Evolutionary conservation across 768 basidiomycete genomes (phyloP), one percentile per base, ranked within the genome.

Genomic region (Paxillus rubicundulus): DNA sequence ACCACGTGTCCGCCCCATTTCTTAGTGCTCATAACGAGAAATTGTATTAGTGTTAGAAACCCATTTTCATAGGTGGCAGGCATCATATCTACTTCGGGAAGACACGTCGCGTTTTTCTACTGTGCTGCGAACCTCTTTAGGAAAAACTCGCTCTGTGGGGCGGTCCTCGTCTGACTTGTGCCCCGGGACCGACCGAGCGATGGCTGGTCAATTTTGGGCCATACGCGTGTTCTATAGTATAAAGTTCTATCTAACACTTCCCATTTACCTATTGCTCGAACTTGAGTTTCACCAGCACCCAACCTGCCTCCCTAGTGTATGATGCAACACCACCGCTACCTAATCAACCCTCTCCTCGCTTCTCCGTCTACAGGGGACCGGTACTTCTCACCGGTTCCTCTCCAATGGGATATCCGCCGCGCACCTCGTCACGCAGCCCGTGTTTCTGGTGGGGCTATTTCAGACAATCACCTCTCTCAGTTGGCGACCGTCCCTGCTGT

Each of bases 401-500:
- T 82, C 34, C 52, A 74, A 14, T 84, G 82, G 82, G 81, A 84
- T 60, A 40, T 80, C 40, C 76, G 80, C 34, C 66, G 71, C 47
- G 28, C 70, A n/a, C 79, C 80, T 9, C 64, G 9, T 52, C 68
- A 37, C 24, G 24, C 46, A 4, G 67, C 61, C 42, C 48, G 52
- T 50, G 36, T 65, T 3, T 46, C 51, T 4, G 56, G 50, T 5
- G 48, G 47, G 5, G 10, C 28, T 14, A 39, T 55, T 4, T 54
- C 60, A 5, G 4, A 45, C 47, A 32, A 52, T 16, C 66, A 76
- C 16, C 69, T 81, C 42, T 54, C 63, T 2, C 72, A 75, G 43
- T 66, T 55, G 45, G 82, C 78, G 2, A 82, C 79, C 2, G 39
- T 45, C 12, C 82, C 82, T 0, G 65, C 73, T 0, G 61, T 76